These are phyloP conservation scores for Dendrostoma leiphaemia DNA, from an alignment of 2,329 filamentous ascomycete genomes.

Conservation along the genomic window DNA sequence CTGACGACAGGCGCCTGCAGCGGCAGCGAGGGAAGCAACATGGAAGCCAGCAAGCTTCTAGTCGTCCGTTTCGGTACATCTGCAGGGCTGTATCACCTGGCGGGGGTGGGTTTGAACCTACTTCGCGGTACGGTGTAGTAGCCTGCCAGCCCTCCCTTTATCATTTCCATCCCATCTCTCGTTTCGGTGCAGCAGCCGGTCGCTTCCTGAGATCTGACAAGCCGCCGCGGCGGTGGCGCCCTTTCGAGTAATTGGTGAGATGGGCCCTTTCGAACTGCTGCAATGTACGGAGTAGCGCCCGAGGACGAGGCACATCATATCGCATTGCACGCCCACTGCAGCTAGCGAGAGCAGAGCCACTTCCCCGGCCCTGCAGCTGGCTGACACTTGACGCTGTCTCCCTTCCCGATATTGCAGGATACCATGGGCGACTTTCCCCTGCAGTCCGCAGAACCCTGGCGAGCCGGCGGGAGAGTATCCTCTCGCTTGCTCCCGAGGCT, in stretches of 20 bases:
- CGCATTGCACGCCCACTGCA: not conserved
- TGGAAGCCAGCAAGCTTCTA: not conserved
- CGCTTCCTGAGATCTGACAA: not conserved
- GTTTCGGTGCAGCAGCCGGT: not conserved
- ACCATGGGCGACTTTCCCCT: not conserved
- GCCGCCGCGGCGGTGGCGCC: not conserved
- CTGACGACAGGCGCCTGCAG: constrained; percentile 6
- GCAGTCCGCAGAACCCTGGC: not conserved
- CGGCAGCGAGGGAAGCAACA: constrained; percentile 3
- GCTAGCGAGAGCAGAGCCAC: not conserved
- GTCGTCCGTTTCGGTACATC: constrained; percentile 5
- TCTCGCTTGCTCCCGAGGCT: not conserved
- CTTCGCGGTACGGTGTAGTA: no score
- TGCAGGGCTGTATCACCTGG: constrained; percentile 15
- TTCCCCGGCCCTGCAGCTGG: not conserved
- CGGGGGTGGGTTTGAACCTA: not conserved
- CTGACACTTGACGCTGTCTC: not conserved
- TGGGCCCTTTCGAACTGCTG: no score
- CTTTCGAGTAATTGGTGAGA: not conserved
- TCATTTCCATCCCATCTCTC: not conserved
- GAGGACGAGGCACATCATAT: not conserved
- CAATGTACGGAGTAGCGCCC: no score
- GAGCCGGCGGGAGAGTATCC: no score
- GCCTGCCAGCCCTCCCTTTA: not conserved
- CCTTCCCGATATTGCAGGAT: not conserved